Percentiles rank a stretch among this genome's conserved stretches.
These are phyloP conservation scores for Samsoniella hepiali DNA, from an alignment of 2,329 filamentous ascomycete species.

Conservation along the genomic window DNA sequence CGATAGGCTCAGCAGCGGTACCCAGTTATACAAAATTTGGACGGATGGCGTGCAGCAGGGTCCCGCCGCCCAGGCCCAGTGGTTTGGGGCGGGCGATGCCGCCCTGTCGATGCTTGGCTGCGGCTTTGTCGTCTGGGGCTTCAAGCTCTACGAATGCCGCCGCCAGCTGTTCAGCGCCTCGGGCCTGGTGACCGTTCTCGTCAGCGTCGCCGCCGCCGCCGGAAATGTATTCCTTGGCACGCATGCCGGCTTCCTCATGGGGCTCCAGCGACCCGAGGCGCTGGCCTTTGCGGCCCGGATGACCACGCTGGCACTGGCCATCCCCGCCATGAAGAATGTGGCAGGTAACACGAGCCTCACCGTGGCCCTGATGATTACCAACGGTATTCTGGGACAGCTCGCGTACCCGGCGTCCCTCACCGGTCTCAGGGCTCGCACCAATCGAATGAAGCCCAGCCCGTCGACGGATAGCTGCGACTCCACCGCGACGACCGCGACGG, in stretches of 20 bases:
- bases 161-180: slow-evolving; percentile 42
- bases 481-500: neutral
- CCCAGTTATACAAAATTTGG: slow-evolving; percentile 36
- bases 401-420: slow-evolving; percentile 36
- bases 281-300: slow-evolving; percentile 49
- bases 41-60: slow-evolving; percentile 22
- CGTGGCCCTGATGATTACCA: slow-evolving; percentile 50
- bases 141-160: slow-evolving; percentile 52
- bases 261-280: slow-evolving; percentile 33
- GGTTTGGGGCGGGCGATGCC: slow-evolving; percentile 47
- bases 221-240: slow-evolving; percentile 44
- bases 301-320: slow-evolving; percentile 48
- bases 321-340: slow-evolving; percentile 44
- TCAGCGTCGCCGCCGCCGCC: slow-evolving; percentile 37
- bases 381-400: slow-evolving; percentile 45
- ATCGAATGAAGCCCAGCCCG: slow-evolving; percentile 19
- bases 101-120: slow-evolving; percentile 48
- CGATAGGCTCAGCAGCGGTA: slow-evolving; percentile 33
- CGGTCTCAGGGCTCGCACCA: slow-evolving; percentile 20
- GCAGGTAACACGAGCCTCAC: slow-evolving; percentile 46
- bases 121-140: slow-evolving; percentile 51
- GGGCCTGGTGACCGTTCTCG: slow-evolving; percentile 38
- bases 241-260: slow-evolving; percentile 34
- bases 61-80: slow-evolving; percentile 23
- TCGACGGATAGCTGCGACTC: slow-evolving; percentile 7